phyloP scores from a whole-genome alignment of 2,329 filamentous ascomycete species.

The Calonectria fujianensis region DNA sequence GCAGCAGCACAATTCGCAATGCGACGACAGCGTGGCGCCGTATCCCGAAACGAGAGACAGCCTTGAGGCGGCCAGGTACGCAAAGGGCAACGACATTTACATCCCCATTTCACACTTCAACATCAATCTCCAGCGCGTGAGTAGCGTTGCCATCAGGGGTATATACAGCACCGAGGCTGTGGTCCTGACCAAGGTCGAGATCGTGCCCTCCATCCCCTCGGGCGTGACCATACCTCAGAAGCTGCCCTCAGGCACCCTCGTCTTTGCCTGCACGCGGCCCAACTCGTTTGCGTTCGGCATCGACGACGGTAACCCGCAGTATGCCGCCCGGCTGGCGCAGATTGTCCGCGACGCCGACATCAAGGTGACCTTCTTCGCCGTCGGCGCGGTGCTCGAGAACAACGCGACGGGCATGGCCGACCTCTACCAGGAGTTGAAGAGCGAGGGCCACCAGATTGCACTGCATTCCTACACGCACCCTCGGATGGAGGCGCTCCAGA shows the following conservation, averaged over 20 bases:
- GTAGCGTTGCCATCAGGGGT: constrained; percentile 78
- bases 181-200: constrained; percentile 74
- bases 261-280: constrained; percentile 79
- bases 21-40: constrained; percentile 72
- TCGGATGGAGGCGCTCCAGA: constrained; percentile 76
- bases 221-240: constrained; percentile 74
- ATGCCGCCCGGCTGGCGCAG: constrained; percentile 67
- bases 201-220: constrained; percentile 73
- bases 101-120: constrained; percentile 81
- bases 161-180: constrained; percentile 75
- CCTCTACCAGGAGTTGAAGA: constrained; percentile 78
- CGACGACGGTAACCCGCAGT: constrained; percentile 78
- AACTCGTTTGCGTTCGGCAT: constrained; percentile 84
- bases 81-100: constrained; percentile 74
- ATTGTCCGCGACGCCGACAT: constrained; percentile 77
- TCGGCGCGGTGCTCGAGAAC: constrained; percentile 78
- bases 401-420: constrained; percentile 75
- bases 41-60: constrained; percentile 82
- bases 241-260: constrained; percentile 75
- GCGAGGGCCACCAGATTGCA: constrained; percentile 80
- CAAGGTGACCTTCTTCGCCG: constrained; percentile 83
- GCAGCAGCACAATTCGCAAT: constrained; percentile 79
- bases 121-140: constrained; percentile 72
- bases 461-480: constrained; percentile 82
- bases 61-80: constrained; percentile 78